Conservation (phyloP, 2,329 filamentous ascomycete species). For the Aspergillus pseudoviridinutans region DNA sequence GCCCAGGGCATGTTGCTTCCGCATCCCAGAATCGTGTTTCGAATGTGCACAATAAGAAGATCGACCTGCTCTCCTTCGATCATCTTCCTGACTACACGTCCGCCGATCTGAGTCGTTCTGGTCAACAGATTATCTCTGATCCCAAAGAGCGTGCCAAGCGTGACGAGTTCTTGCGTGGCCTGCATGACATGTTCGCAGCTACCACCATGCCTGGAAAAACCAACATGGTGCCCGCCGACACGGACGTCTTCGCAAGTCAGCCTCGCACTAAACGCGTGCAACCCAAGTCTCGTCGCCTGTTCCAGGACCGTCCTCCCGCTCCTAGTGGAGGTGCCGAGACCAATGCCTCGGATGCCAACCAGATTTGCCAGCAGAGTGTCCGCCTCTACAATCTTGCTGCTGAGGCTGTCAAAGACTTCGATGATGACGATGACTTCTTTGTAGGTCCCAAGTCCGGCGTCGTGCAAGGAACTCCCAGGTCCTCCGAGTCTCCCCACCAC, state of each 20-base stretch:
- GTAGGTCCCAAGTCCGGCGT: conserved; percentile 9
- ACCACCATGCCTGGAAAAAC: background rate
- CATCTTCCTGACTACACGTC: conserved; percentile 12
- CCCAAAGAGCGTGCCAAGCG: conserved; percentile 10
- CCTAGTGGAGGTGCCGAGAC: background rate
- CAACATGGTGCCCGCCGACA: conserved; percentile 7
- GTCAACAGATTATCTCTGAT: conserved; percentile 8
- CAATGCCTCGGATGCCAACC: background rate
- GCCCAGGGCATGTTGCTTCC: background rate
- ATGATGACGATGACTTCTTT: conserved; percentile 5
- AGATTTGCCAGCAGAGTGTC: background rate
- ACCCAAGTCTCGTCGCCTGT: conserved; percentile 19
- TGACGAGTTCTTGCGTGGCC: conserved; percentile 16
- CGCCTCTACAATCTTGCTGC: conserved; percentile 1
- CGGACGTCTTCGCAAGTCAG: conserved; percentile 7
- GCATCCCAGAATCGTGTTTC: background rate
- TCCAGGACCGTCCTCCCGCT: conserved; percentile 11
- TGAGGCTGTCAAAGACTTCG: conserved; percentile 12
- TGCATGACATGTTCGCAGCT: conserved; percentile 18
- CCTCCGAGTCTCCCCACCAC: conserved; percentile 16
- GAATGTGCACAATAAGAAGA: conserved; percentile 9
- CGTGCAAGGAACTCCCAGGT: conserved; percentile 7
- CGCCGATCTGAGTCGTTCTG: conserved; percentile 6
- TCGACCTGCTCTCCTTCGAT: conserved; percentile 21
- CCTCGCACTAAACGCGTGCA: conserved; percentile 12